phyloP scores from a whole-genome alignment of 2,329 filamentous ascomycete species.

The Teratosphaeria gauchensis region DNA sequence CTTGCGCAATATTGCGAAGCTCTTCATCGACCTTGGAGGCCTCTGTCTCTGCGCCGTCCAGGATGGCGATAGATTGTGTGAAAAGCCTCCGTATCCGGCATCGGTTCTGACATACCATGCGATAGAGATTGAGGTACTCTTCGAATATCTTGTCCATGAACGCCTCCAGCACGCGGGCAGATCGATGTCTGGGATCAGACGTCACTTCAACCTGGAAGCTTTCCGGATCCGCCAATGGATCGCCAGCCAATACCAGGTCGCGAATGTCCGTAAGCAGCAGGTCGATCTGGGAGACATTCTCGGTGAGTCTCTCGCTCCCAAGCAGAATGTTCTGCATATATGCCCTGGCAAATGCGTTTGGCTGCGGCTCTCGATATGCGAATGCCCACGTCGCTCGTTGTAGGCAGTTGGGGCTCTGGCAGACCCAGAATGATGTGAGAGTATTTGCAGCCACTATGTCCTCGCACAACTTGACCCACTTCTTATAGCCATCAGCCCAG shows the following conservation, averaged over 20 bases:
- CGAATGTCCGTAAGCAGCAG: constrained; percentile 76
- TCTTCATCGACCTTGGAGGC: constrained; percentile 32
- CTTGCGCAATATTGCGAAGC: constrained; percentile 4
- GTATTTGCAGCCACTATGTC: constrained; percentile 53
- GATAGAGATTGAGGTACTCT: constrained; percentile 73
- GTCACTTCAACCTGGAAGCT: constrained; percentile 70
- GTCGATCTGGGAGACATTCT: constrained; percentile 56
- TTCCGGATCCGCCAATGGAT: constrained; percentile 57
- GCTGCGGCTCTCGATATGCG: constrained; percentile 69
- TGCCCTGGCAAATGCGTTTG: constrained; percentile 73
- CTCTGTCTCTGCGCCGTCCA: constrained; percentile 75
- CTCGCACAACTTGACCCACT: constrained; percentile 60
- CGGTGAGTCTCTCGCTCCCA: constrained; percentile 61
- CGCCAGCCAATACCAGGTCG: constrained; percentile 63
- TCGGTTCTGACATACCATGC: constrained; percentile 79
- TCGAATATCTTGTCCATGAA: constrained; percentile 45
- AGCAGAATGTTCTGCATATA: constrained; percentile 42
- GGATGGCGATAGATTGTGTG: constrained; percentile 71
- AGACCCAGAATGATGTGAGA: constrained; percentile 10
- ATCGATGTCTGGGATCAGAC: constrained; percentile 62
- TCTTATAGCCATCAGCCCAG: constrained; percentile 60
- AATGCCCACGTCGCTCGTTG: constrained; percentile 49
- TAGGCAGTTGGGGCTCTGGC: constrained; percentile 16
- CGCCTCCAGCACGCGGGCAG: constrained; percentile 63
- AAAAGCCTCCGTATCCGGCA: constrained; percentile 84